phyloP scores from a whole-genome alignment of 805 yeast species.

The Wickerhamiella spandovensis region DNA sequence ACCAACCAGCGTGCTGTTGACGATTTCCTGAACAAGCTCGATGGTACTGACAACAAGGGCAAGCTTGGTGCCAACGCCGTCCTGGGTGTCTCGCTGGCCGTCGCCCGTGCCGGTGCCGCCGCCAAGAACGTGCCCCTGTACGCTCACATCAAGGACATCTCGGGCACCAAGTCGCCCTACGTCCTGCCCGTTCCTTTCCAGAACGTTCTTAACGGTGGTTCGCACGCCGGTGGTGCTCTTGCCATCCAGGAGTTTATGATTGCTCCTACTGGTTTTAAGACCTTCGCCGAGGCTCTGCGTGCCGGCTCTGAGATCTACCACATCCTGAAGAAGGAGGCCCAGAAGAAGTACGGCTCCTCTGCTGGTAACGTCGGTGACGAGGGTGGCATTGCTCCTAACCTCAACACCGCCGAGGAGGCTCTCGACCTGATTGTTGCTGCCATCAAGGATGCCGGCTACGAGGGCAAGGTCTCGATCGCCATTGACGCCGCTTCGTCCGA shows the following conservation, averaged over 20 bases:
- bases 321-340: conserved; percentile 81
- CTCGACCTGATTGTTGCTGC: conserved; percentile 84
- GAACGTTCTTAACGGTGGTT: conserved; percentile 98
- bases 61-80: conserved; percentile 98
- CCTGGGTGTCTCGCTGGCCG: conserved; percentile 95
- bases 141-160: conserved; percentile 72
- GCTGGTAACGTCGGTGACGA: conserved; percentile 99
- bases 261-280: conserved; percentile 82
- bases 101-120: conserved; percentile 97
- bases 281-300: conserved; percentile 92
- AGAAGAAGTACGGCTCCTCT: conserved; percentile 90
- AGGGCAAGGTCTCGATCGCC: conserved; percentile 83
- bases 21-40: conserved; percentile 71
- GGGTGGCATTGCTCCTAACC: conserved; percentile 99
- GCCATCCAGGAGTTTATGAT: conserved; percentile 99
- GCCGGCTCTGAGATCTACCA: conserved; percentile 98
- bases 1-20: conserved; percentile 79
- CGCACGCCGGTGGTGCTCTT: conserved; percentile 98
- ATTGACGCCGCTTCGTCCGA: conserved; percentile 96
- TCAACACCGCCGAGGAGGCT: conserved; percentile 92
- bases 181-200: conserved; percentile 98
- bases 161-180: conserved; percentile 68
- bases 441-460: conserved; percentile 90
- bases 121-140: conserved; percentile 88
- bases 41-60: conserved; percentile 95